A percentile compares a stretch with the other conserved stretches of the same genome.
phyloP scores from a whole-genome alignment of 768 basidiomycete genomes.

The Leccinum imitatum region DNA sequence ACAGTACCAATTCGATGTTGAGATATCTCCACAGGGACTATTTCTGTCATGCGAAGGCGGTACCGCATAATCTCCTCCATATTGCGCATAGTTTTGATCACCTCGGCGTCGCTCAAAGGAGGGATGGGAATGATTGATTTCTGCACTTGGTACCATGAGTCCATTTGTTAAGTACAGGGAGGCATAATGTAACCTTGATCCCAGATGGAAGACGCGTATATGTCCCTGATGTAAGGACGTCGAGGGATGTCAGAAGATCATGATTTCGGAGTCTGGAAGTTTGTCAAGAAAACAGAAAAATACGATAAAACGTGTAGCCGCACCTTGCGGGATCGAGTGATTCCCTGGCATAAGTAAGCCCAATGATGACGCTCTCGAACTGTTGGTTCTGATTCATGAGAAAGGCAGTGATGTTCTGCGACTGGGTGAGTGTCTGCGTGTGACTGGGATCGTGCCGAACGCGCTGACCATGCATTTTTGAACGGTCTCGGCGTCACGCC shows the following conservation, averaged over 20 bases:
- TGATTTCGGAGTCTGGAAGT: conserved; percentile 79
- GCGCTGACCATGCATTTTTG: conserved; percentile 79
- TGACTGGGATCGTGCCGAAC: neutral
- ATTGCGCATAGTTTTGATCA: conserved; percentile 62
- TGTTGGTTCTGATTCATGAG: conserved; percentile 83
- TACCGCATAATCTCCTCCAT: conserved; percentile 80
- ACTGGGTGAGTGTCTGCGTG: neutral
- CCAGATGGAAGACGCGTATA: conserved; percentile 79
- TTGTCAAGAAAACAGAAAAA: neutral
- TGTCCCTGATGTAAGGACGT: conserved; percentile 83
- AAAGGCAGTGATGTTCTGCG: conserved; percentile 83
- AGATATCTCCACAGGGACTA: conserved; percentile 81
- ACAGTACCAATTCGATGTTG: conserved; percentile 61
- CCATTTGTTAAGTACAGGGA: conserved; percentile 13
- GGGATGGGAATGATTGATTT: conserved; percentile 66
- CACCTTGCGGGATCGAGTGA: conserved; percentile 78
- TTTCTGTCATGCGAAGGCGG: conserved; percentile 75
- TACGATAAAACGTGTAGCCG: conserved; percentile 12
- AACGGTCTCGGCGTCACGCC: conserved; percentile 76
- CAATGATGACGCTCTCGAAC: conserved; percentile 67
- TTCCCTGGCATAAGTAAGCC: conserved; percentile 64
- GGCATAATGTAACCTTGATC: conserved; percentile 60
- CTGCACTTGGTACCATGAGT: conserved; percentile 40
- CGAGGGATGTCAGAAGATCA: conserved; percentile 87
- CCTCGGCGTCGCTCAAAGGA: conserved; percentile 65